phyloP scores from a whole-genome alignment of 495 filamentous ascomycete genomes.

The Hypoxylon intermedium region DNA sequence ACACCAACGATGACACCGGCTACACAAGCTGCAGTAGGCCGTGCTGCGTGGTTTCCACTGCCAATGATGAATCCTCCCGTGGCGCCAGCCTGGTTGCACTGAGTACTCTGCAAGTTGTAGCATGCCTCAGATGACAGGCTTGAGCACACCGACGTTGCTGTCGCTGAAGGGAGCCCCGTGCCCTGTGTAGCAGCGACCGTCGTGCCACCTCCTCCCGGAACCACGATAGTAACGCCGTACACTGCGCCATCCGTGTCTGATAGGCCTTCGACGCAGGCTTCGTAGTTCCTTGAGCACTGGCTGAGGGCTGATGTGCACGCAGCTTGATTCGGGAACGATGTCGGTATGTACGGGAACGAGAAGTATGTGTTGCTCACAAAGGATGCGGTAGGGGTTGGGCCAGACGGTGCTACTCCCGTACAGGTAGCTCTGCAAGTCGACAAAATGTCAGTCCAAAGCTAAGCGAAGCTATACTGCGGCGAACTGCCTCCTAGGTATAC shows the following conservation, averaged over 20 bases:
- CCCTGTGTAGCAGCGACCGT: slow-evolving; percentile 53
- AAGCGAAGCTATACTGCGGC: neutral
- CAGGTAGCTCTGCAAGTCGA: slow-evolving; percentile 48
- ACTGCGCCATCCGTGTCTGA: slow-evolving; percentile 57
- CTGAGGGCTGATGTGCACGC: slow-evolving; percentile 72
- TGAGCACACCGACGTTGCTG: slow-evolving; percentile 69
- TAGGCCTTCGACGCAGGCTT: slow-evolving; percentile 66
- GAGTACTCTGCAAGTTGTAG: slow-evolving; percentile 61
- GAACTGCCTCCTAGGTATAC: neutral
- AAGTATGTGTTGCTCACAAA: slow-evolving; percentile 64
- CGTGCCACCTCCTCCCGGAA: slow-evolving; percentile 61
- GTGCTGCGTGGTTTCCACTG: slow-evolving; percentile 31
- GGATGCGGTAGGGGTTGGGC: slow-evolving; percentile 50
- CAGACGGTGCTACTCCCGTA: slow-evolving; percentile 51
- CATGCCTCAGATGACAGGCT: slow-evolving; percentile 68
- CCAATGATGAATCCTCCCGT: slow-evolving; percentile 39
- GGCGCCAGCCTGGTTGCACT: slow-evolving; percentile 55
- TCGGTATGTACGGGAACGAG: slow-evolving; percentile 71
- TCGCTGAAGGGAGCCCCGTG: slow-evolving; percentile 46
- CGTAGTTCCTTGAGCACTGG: slow-evolving; percentile 69
- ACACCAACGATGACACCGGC: slow-evolving; percentile 38
- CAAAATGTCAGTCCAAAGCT: slow-evolving; percentile 4
- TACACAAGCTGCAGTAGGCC: slow-evolving; percentile 37
- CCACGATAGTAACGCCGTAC: slow-evolving; percentile 69
- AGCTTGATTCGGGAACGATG: slow-evolving; percentile 67